Base-by-base conservation (phyloP, 2,329 filamentous ascomycete species). In the Aspergillus fijiensis region DNA sequence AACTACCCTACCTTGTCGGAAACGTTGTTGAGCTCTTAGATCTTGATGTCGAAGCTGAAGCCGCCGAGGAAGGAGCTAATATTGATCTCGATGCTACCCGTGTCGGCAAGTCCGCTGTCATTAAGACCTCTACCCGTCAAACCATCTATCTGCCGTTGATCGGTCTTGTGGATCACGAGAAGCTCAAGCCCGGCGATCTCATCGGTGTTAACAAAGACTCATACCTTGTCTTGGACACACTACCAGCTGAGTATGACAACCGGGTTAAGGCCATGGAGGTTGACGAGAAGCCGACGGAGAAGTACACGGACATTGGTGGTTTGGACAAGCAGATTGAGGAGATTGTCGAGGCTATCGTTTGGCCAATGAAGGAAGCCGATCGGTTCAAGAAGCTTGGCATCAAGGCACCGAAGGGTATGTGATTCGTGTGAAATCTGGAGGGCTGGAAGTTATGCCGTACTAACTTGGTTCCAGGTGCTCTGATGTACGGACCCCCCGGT, bases 191-290 rank as follows among this genome's bases (percentile, higher is more conserved):
- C 2, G 94, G 89, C 70, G 96, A 99, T 73, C 85, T 99, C 51
- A 99, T 99, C 64, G 95, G 95, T 78, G 93, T 99, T 60, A 98
- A 99, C 78, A 99, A 99, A 81, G 96, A 99, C 73, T 98, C 94
- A 60, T 99, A 99, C 76, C 87, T 99, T 39, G 91, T 99, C 66
- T 85, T 99, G 60, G 96, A 99, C 75, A 99, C 95, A 25, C 84
- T 99, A 67, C 95, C 95, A 1, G 95, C 95, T 51, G 96, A 99
- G 77, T 99, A 99, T 74, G 95, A 99, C 75, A 98, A 94, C 80
- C 88, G 95, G 77, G 95, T 99, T 67, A 99, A 99, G 83, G 96
- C 96, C 39, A 99, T 99, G 95, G 96, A 99, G 82, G 95, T 99
- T 7, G 95, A 99, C 72, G 96, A 99, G 85, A 99, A 99, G 84